Conservation (phyloP, 331 rosid genomes). For the Rosa hybrid region DNA sequence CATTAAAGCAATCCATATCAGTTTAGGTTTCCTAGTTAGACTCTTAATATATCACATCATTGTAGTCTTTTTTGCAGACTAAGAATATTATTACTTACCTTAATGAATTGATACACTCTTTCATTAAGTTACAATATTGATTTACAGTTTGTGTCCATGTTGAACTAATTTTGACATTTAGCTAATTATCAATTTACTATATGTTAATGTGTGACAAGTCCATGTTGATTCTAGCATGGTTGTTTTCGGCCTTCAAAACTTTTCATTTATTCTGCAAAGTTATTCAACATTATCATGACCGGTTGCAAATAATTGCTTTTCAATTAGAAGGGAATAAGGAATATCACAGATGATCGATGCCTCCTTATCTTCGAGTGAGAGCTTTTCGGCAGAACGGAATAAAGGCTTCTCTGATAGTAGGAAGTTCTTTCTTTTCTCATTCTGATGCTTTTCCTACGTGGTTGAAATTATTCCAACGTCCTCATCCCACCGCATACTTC, state of each 20-base stretch:
- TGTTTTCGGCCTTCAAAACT: neutral
- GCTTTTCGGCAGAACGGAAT: neutral
- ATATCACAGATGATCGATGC: neutral
- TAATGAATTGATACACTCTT: too few species aligned
- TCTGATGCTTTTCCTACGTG: neutral
- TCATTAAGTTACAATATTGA: too few species aligned
- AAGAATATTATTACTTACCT: too few species aligned
- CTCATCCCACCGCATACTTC: neutral
- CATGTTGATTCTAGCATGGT: too few species aligned
- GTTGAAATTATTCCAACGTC: neutral
- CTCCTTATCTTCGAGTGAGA: neutral
- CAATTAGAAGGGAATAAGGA: neutral
- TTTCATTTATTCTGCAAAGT: neutral
- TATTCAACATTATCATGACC: neutral
- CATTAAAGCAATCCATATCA: too few species aligned
- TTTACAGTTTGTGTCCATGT: too few species aligned
- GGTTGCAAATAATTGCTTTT: neutral
- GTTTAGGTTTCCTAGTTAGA: too few species aligned
- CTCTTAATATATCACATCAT: too few species aligned
- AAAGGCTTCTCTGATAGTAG: neutral
- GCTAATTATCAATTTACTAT: too few species aligned
- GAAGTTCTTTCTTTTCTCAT: neutral
- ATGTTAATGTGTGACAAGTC: too few species aligned
- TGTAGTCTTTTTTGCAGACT: too few species aligned
- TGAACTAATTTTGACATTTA: too few species aligned